phyloP scores from a whole-genome alignment of 2,329 filamentous ascomycete species.

The Fusarium keratoplasticum region DNA sequence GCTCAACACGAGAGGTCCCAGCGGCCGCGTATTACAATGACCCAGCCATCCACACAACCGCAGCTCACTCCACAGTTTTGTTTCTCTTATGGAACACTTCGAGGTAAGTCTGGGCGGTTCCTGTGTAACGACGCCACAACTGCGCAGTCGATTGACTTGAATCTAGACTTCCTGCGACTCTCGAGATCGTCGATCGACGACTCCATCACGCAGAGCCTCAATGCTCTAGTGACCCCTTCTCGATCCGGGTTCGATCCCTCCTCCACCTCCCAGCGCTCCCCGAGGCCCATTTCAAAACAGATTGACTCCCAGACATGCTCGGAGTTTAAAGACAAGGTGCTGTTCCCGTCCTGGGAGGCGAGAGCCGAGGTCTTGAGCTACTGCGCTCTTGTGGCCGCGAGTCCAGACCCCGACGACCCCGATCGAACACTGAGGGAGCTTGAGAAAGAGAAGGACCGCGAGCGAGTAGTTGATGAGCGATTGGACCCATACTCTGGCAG shows the following conservation, averaged over 20 bases:
- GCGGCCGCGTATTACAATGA: conserved; percentile 57
- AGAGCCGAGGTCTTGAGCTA: conserved; percentile 88
- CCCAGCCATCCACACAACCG: conserved; percentile 59
- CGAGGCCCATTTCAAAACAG: conserved; percentile 60
- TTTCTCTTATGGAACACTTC: conserved; percentile 75
- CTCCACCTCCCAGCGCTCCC: conserved; percentile 75
- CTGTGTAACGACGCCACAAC: not conserved
- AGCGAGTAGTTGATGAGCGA: conserved; percentile 85
- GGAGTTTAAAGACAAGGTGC: conserved; percentile 78
- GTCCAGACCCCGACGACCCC: conserved; percentile 88
- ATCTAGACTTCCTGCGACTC: conserved; percentile 87
- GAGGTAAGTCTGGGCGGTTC: conserved; percentile 63
- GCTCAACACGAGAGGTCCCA: conserved; percentile 48
- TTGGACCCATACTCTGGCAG: conserved; percentile 91
- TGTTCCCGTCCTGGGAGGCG: conserved; percentile 91
- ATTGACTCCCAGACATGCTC: conserved; percentile 74
- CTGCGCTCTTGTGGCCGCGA: conserved; percentile 88
- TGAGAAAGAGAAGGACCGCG: conserved; percentile 76
- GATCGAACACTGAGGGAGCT: conserved; percentile 76
- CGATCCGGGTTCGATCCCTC: conserved; percentile 79
- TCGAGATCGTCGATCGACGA: conserved; percentile 91
- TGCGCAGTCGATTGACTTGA: conserved; percentile 15
- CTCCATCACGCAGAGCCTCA: conserved; percentile 91
- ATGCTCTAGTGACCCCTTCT: conserved; percentile 84
- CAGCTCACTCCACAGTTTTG: conserved; percentile 79